phyloP scores from a whole-genome alignment of 1,139 yeast species.

The Debaryomycetaceae sp. region DNA sequence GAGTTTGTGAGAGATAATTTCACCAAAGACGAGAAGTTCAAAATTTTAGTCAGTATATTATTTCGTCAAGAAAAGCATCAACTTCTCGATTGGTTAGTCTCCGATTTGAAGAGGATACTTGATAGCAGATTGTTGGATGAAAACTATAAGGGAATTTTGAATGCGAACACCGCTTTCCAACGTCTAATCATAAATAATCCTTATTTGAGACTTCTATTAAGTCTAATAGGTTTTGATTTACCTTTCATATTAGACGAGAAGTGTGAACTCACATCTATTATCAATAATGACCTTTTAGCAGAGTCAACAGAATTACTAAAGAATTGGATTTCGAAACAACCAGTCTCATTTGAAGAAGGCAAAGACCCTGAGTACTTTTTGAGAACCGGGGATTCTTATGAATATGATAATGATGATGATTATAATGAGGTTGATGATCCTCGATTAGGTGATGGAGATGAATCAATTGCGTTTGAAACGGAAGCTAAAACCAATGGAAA shows the following conservation, averaged over 20 bases:
- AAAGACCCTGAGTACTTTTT: constrained; percentile 36
- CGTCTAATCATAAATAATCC: constrained; percentile 35
- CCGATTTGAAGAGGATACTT: constrained; percentile 32
- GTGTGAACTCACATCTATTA: constrained; percentile 22
- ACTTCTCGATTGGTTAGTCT: constrained; percentile 41
- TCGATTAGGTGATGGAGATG: constrained; percentile 19
- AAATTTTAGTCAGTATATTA: constrained; percentile 49
- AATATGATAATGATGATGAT: constrained; percentile 15
- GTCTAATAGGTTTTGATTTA: constrained; percentile 33
- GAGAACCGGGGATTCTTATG: constrained; percentile 22
- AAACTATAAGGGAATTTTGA: constrained; percentile 10
- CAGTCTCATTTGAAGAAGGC: constrained; percentile 39
- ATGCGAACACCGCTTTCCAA: constrained; percentile 16
- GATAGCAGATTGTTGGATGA: constrained; percentile 18
- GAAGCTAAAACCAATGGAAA: constrained; percentile 14
- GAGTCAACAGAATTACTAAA: constrained; percentile 23
- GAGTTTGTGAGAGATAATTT: constrained; percentile 35
- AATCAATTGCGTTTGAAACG: constrained; percentile 36
- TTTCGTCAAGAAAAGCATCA: constrained; percentile 41
- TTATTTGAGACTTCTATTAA: constrained; percentile 30
- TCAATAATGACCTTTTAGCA: constrained; percentile 16
- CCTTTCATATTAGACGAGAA: constrained; percentile 34
- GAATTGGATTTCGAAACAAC: constrained; percentile 31
- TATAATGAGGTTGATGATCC: constrained; percentile 15
- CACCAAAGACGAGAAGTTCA: constrained; percentile 32